Base-by-base conservation (phyloP, 2,329 filamentous ascomycete genomes). In the Aphanoascus verrucosus region DNA sequence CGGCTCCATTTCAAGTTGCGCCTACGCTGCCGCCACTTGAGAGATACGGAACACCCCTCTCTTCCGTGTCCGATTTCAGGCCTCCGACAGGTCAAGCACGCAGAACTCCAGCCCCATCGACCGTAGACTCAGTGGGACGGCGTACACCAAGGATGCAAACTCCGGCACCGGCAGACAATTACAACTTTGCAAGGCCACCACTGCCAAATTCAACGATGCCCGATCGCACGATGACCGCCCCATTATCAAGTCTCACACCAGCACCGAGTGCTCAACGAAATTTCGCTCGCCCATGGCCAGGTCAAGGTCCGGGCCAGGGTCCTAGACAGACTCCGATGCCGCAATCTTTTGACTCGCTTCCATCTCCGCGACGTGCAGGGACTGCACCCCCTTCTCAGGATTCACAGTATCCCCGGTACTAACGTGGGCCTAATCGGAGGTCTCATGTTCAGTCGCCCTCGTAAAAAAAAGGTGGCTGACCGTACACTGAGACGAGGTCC, bases 31-130 rank as follows among this genome's bases (percentile, higher is more conserved):
- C 52, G 14, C 57, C 46, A 34, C 51, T 56, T 62, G 74, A 51
- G 66, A 67, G n/a, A 62, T 68, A 43, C 86, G 85, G 0, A 74
- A 77, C 57, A 70, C 72, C 15, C 84, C 84, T 0, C 69, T 69
- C 31, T 73, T 66, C 55, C 28, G 51, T 59, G 44, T 61, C 60
- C 8, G 62, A 60, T 41, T 37, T 49, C 19, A 42, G 57, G 58
- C 38, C 57, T 57, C 37, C 56, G 57, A 46, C 59, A 58, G 42
- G 55, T 58, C 28, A 57, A 53, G 41, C 63, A 60, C 19, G 59
- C 61, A 15, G 62, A 65, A 50, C 58, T 60, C 32, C 64, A 60
- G 56, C 47, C 2, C 56, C 50, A 15, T 8, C 45, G 31, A 23
- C 42, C 4, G 17, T 42, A 1, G 46, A 53, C 37, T 41, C 48